Evolutionary conservation across 805 yeast genomes (phyloP).

Genomic region (Debaryomyces tyrocola): DNA sequence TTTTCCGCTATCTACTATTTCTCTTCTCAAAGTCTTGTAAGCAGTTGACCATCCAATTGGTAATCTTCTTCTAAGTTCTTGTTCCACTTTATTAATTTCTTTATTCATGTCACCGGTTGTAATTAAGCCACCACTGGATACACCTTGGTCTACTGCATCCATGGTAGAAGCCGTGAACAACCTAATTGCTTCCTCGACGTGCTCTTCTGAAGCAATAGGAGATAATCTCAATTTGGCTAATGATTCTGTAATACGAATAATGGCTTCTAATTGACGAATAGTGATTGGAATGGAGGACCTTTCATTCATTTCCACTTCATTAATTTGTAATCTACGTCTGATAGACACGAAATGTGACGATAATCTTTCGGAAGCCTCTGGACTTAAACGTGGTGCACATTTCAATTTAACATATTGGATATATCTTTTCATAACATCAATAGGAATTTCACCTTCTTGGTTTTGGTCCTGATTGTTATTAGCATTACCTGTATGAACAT

Average conservation of each 20-base stretch:
- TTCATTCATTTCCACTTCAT: slow-evolving; percentile 79
- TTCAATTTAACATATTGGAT: slow-evolving; percentile 84
- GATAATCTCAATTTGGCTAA: slow-evolving; percentile 82
- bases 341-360: slow-evolving; percentile 92
- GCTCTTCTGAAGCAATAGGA: slow-evolving; percentile 83
- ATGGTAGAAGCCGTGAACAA: slow-evolving; percentile 95
- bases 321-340: slow-evolving; percentile 76
- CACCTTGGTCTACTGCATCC: slow-evolving; percentile 84
- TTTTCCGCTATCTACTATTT: slow-evolving; percentile 68
- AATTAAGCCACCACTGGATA: slow-evolving; percentile 40
- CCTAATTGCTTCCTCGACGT: slow-evolving; percentile 94
- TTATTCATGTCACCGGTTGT: slow-evolving; percentile 60
- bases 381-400: slow-evolving; percentile 90
- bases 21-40: slow-evolving; percentile 76
- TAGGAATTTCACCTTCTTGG: slow-evolving; percentile 80
- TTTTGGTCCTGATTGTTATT: slow-evolving; percentile 42
- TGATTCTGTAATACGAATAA: slow-evolving; percentile 91
- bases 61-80: slow-evolving; percentile 81
- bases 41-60: slow-evolving; percentile 97
- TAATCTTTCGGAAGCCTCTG: slow-evolving; percentile 85
- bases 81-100: slow-evolving; percentile 79
- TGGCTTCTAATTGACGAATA: slow-evolving; percentile 95
- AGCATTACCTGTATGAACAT: slow-evolving; percentile 81
- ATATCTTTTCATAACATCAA: slow-evolving; percentile 88
- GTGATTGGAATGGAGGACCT: slow-evolving; percentile 97